Conservation (phyloP, 2,329 filamentous ascomycete genomes). For the Orbilia javanica region DNA sequence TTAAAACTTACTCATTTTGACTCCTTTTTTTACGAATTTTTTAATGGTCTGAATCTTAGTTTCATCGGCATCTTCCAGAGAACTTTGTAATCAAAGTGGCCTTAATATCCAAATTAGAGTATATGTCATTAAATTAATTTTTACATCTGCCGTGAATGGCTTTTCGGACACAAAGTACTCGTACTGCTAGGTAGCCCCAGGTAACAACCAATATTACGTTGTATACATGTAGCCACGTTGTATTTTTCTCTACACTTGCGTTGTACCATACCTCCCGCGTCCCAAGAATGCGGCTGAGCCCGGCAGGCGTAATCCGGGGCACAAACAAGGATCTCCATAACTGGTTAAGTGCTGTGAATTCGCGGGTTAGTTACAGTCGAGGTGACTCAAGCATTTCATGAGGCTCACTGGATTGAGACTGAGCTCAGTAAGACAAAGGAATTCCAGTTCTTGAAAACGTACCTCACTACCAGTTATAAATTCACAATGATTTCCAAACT, state of each 20-base stretch:
- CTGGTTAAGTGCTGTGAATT: too few species aligned
- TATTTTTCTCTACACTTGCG: not conserved
- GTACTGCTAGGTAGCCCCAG: too few species aligned
- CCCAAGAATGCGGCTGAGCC: constrained; percentile 1
- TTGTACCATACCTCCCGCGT: not conserved
- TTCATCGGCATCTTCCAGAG: too few species aligned
- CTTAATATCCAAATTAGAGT: too few species aligned
- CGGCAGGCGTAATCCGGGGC: constrained; percentile 35
- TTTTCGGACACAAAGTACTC: not conserved
- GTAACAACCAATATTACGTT: not conserved
- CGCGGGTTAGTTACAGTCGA: not conserved
- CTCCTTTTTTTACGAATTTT: not conserved
- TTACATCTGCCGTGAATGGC: too few species aligned
- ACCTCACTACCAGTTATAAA: not conserved
- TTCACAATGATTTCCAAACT: constrained; percentile 1
- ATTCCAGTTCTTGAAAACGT: too few species aligned
- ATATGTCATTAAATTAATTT: too few species aligned
- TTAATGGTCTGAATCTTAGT: too few species aligned
- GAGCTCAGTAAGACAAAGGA: not conserved
- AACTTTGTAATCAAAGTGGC: too few species aligned
- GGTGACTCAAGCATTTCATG: constrained; percentile 8
- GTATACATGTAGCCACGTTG: constrained; percentile 7
- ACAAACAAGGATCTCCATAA: constrained; percentile 14
- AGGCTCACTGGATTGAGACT: not conserved
- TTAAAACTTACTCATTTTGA: constrained; percentile 9